Conservation (phyloP, 495 filamentous ascomycete genomes). For the Cercophora sp. region DNA sequence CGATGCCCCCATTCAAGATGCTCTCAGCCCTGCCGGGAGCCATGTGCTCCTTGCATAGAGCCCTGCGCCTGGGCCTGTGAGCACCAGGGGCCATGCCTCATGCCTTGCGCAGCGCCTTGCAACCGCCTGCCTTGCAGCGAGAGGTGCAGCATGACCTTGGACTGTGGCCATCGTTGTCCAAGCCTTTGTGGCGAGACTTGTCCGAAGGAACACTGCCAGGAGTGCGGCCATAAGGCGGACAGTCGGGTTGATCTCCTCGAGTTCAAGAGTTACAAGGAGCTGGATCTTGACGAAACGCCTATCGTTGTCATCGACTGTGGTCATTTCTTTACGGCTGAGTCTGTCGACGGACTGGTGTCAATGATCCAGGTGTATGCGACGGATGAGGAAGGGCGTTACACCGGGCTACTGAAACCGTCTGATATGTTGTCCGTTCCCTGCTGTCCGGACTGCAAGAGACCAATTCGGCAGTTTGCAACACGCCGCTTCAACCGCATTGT, state of each 20-base stretch:
- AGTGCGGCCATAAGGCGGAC: slow-evolving; percentile 56
- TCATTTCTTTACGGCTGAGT: slow-evolving; percentile 58
- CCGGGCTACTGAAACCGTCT: slow-evolving; percentile 9
- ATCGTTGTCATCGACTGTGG: slow-evolving; percentile 59
- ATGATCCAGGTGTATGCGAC: slow-evolving; percentile 56
- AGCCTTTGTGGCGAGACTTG: slow-evolving; percentile 55
- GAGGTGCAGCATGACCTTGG: slow-evolving; percentile 52
- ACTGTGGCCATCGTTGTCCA: slow-evolving; percentile 56
- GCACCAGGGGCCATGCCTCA: slow-evolving; percentile 49
- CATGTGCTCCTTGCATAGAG: slow-evolving; percentile 63
- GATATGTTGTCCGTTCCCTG: neutral
- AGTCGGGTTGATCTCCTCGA: no score
- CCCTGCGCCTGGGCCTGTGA: slow-evolving; percentile 51
- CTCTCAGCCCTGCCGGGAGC: slow-evolving; percentile 51
- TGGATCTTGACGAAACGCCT: no score
- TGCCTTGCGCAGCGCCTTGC: slow-evolving; percentile 70
- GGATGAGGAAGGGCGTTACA: slow-evolving; percentile 37
- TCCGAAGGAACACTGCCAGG: slow-evolving; percentile 54
- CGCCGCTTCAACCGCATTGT: slow-evolving; percentile 26
- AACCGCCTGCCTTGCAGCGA: slow-evolving; percentile 60
- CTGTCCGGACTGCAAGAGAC: slow-evolving; percentile 21
- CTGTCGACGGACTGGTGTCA: slow-evolving; percentile 60
- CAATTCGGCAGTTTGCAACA: slow-evolving; percentile 23
- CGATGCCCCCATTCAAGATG: slow-evolving; percentile 59
- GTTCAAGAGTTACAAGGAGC: no score